Evolutionary conservation across 2,329 filamentous ascomycete genomes (phyloP).

Genomic region (Chaetomiaceae sp.): DNA sequence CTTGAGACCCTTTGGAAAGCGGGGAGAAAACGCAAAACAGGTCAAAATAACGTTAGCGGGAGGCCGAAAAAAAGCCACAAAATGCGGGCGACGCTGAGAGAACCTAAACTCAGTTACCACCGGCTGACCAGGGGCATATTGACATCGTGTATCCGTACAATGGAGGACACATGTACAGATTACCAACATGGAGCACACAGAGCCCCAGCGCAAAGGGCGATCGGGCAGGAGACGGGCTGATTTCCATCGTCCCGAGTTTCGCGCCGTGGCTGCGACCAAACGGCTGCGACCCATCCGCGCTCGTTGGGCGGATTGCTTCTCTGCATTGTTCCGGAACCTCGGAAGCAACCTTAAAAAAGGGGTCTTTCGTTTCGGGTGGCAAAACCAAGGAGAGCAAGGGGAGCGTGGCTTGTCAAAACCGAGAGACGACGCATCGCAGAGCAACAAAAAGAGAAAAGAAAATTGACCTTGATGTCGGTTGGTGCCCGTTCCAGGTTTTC

Average conservation of each 20-base stretch:
- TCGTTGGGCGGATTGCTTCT: background rate
- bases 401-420: no score
- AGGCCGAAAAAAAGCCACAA: background rate
- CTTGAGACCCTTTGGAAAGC: background rate
- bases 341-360: background rate
- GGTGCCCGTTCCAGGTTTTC: no score
- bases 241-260: background rate
- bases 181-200: no score
- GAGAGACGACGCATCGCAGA: no score
- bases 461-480: no score
- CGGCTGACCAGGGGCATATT: no score
- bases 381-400: background rate
- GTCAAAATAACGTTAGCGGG: background rate
- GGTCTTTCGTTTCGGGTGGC: background rate
- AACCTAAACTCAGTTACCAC: no score
- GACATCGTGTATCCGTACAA: no score
- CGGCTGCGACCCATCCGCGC: background rate
- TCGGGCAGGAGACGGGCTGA: background rate
- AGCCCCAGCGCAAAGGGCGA: conserved; percentile 2
- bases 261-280: background rate
- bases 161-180: no score
- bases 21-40: background rate
- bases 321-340: conserved; percentile 7
- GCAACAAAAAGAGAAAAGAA: no score
- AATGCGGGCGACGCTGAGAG: no score